These are phyloP conservation scores for Conringia planisiliqua DNA, from an alignment of 345 rosid species.

Conservation along the genomic window DNA sequence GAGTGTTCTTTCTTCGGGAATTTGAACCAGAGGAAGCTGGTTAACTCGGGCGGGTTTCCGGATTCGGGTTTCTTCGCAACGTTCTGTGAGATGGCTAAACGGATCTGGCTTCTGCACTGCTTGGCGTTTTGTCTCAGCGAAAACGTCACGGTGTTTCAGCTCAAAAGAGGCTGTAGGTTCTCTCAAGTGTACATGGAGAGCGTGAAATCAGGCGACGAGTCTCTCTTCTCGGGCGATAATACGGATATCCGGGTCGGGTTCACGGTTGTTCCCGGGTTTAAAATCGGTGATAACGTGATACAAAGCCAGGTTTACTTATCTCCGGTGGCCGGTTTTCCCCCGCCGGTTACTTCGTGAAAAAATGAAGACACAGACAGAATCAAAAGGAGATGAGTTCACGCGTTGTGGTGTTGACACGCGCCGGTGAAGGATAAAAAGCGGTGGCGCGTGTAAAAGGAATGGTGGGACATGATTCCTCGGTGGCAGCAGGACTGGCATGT, in stretches of 20 bases:
- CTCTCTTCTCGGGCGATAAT: slow-evolving; percentile 28
- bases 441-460: slow-evolving; percentile 28
- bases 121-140: slow-evolving; percentile 59
- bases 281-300: slow-evolving; percentile 60
- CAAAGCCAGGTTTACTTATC: slow-evolving; percentile 79
- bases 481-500: slow-evolving; percentile 32
- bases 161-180: slow-evolving; percentile 59
- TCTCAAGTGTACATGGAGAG: slow-evolving; percentile 93
- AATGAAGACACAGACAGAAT: neutral
- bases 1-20: slow-evolving; percentile 90
- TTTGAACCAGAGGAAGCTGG: slow-evolving; percentile 74
- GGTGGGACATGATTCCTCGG: slow-evolving; percentile 33
- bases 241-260: slow-evolving; percentile 59
- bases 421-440: neutral
- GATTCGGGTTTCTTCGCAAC: slow-evolving; percentile 65
- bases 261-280: slow-evolving; percentile 94
- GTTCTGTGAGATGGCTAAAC: slow-evolving; percentile 73
- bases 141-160: slow-evolving; percentile 64
- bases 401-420: slow-evolving; percentile 7
- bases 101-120: slow-evolving; percentile 76
- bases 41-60: slow-evolving; percentile 69
- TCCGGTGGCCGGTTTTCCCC: slow-evolving; percentile 41
- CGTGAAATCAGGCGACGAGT: slow-evolving; percentile 53
- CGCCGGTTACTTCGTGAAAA: neutral
- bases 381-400: neutral